A percentile compares a stretch with the other conserved stretches of the same genome.
Evolutionary conservation across 371 early-diverging fungal species (phyloP).

Genomic region (Mitosporidium daphniae): DNA sequence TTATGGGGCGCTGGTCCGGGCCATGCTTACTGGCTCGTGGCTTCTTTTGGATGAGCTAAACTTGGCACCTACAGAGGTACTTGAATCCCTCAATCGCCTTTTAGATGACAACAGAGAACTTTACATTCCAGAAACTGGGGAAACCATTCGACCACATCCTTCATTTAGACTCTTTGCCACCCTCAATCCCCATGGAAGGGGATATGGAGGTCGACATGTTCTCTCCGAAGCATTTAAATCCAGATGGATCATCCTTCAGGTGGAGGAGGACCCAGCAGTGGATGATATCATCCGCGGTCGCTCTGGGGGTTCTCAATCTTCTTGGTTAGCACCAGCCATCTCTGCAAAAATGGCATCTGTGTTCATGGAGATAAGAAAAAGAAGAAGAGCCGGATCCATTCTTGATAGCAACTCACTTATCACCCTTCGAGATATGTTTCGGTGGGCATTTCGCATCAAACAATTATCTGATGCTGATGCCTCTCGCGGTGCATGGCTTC

Average conservation of each 20-base stretch:
- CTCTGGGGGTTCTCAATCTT: too few relatives aligned
- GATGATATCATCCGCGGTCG: conserved; percentile 5
- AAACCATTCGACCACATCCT: conserved; percentile 64
- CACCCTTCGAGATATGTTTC: conserved; percentile 86
- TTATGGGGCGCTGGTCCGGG: conserved; percentile 78
- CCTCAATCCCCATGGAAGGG: conserved; percentile 74
- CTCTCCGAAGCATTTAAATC: conserved; percentile 95
- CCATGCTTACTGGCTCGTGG: conserved; percentile 87
- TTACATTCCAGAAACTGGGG: conserved; percentile 75
- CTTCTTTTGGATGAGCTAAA: conserved; percentile 97
- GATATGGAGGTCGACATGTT: conserved; percentile 90
- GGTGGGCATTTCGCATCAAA: conserved; percentile 85
- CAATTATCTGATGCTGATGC: conserved; percentile 18
- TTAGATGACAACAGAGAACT: conserved; percentile 96
- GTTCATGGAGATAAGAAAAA: too few relatives aligned
- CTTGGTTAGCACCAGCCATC: too few relatives aligned
- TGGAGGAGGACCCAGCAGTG: conserved; percentile 48
- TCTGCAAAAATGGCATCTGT: too few relatives aligned
- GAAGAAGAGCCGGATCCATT: too few relatives aligned
- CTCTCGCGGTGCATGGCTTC: too few relatives aligned
- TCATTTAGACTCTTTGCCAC: conserved; percentile 98
- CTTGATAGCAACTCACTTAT: too few relatives aligned
- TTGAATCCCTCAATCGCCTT: conserved; percentile 92
- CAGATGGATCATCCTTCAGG: conserved; percentile 74
- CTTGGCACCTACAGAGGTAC: conserved; percentile 88